phyloP scores from a whole-genome alignment of 345 rosid species.

The Anastatica hierochuntica region DNA sequence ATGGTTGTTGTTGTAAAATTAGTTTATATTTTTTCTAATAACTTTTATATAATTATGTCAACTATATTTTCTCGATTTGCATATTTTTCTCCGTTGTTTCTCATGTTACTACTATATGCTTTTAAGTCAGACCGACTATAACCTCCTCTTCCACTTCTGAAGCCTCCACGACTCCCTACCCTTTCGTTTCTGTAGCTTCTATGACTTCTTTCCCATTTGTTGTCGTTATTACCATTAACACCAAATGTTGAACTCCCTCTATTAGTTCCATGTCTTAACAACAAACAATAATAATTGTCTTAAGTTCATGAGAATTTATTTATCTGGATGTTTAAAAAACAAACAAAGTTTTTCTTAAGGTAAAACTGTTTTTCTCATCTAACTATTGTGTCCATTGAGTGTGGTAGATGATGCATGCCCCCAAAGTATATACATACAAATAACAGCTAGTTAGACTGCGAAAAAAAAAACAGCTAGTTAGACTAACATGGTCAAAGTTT shows the following conservation, averaged over 20 bases:
- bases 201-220: no score
- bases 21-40: no score
- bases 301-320: neutral
- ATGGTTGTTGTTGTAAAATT: no score
- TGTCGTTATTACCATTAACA: no score
- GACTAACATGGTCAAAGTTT: neutral
- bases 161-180: slow-evolving; percentile 64
- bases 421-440: neutral
- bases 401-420: slow-evolving; percentile 73
- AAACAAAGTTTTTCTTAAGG: slow-evolving; percentile 61
- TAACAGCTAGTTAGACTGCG: neutral
- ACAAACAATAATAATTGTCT: neutral
- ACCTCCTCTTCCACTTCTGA: slow-evolving; percentile 46
- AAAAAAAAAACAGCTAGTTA: no score
- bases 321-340: no score
- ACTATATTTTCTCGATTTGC: slow-evolving; percentile 56
- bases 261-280: slow-evolving; percentile 40
- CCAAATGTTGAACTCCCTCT: slow-evolving; percentile 59
- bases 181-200: slow-evolving; percentile 62
- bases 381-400: slow-evolving; percentile 54
- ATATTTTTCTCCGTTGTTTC: slow-evolving; percentile 50
- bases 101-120: slow-evolving; percentile 62
- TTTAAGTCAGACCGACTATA: slow-evolving; percentile 47
- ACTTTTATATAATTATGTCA: no score
- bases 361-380: slow-evolving; percentile 88